A percentile compares a stretch with the other conserved stretches of the same genome.
phyloP scores from a whole-genome alignment of 1,139 yeast species.

The Protomyces inundatus region DNA sequence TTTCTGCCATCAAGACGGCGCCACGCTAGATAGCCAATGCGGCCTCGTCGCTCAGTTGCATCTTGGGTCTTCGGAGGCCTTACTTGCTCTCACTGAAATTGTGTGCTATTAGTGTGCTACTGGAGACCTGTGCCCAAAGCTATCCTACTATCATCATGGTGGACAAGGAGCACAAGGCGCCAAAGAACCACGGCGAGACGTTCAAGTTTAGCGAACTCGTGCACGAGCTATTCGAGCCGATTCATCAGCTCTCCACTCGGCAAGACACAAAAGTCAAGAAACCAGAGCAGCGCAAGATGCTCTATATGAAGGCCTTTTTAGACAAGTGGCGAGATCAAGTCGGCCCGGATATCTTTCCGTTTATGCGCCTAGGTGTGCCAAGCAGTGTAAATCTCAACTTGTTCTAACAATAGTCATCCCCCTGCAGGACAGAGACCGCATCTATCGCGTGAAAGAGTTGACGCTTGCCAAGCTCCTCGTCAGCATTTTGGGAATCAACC shows the following conservation, averaged over 20 bases:
- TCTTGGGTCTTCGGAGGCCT: no score
- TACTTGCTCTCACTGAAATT: no score
- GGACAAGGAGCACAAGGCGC: neutral
- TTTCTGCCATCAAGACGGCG: no score
- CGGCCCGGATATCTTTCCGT: slow-evolving; percentile 67
- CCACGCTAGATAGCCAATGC: no score
- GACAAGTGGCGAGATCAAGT: slow-evolving; percentile 58
- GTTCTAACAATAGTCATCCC: slow-evolving; percentile 35
- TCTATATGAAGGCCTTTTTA: slow-evolving; percentile 47
- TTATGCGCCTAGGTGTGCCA: slow-evolving; percentile 47
- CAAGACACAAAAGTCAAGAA: neutral
- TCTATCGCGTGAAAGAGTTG: slow-evolving; percentile 42
- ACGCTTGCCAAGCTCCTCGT: slow-evolving; percentile 47
- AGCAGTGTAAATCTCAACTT: neutral
- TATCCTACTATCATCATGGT: neutral
- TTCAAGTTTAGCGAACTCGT: slow-evolving; percentile 17
- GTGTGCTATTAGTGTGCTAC: no score
- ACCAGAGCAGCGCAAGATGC: slow-evolving; percentile 36
- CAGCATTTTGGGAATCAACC: slow-evolving; percentile 46
- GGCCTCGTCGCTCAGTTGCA: no score
- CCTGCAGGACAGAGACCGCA: slow-evolving; percentile 44
- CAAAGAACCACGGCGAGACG: slow-evolving; percentile 1
- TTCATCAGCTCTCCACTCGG: slow-evolving; percentile 1
- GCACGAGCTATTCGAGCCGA: slow-evolving; percentile 16
- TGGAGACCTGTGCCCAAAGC: no score